phyloP scores from a whole-genome alignment of 306 rosid species.

The Begonia peltatifolia region DNA sequence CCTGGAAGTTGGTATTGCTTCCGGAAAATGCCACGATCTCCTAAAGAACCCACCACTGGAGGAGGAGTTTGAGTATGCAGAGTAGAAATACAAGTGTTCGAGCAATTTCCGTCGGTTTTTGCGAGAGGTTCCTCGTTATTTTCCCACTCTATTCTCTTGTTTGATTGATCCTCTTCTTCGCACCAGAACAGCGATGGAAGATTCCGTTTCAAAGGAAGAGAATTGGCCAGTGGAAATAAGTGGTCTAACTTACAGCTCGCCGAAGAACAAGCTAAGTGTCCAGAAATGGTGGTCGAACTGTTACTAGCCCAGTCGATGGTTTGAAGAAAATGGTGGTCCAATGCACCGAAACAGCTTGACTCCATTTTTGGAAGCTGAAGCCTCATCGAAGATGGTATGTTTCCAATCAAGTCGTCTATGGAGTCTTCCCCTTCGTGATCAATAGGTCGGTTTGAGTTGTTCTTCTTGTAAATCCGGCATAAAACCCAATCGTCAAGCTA shows the following conservation, averaged over 20 bases:
- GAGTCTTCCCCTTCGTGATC: slow-evolving; percentile 56
- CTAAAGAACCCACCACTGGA: too few species aligned
- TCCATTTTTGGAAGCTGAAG: slow-evolving; percentile 39
- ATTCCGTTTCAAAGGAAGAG: slow-evolving; percentile 30
- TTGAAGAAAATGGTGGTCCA: slow-evolving; percentile 41
- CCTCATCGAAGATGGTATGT: slow-evolving; percentile 30
- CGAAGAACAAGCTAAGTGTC: slow-evolving; percentile 11
- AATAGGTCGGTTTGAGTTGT: slow-evolving; percentile 36
- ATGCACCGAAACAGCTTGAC: slow-evolving; percentile 19
- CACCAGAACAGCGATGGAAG: slow-evolving; percentile 47
- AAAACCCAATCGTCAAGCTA: slow-evolving; percentile 95
- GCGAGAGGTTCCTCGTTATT: too few species aligned
- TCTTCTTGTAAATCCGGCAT: slow-evolving; percentile 91
- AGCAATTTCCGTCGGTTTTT: too few species aligned
- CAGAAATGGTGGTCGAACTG: not conserved
- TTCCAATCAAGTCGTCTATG: slow-evolving; percentile 39
- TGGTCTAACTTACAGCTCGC: not conserved
- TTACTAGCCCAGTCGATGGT: slow-evolving; percentile 21
- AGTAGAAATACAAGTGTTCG: too few species aligned
- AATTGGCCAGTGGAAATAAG: not conserved
- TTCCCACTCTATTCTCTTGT: slow-evolving; percentile 35
- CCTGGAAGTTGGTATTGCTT: too few species aligned
- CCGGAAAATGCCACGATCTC: too few species aligned
- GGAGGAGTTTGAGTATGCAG: too few species aligned
- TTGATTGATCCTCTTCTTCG: slow-evolving; percentile 15